Percentiles rank a stretch among this genome's conserved stretches.
Evolutionary conservation across 108 stramenopile species (phyloP).

Genomic region (Cyclotella sp.): DNA sequence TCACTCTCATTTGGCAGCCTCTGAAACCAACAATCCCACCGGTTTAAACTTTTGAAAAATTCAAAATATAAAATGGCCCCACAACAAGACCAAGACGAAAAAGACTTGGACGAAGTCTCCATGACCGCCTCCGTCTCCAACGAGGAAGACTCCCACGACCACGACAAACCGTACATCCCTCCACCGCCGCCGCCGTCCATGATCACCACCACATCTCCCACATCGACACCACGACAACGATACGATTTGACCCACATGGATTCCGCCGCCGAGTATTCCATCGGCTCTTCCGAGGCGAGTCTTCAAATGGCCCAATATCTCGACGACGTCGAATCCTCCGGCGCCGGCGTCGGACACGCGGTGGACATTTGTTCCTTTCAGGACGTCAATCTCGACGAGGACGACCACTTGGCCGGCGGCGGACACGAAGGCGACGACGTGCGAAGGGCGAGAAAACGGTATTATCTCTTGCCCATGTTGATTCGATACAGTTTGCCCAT

Average conservation of each 20-base stretch:
- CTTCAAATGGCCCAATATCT: constrained; percentile 33
- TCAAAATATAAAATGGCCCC: neutral
- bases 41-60: no score
- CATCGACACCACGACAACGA: neutral
- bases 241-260: constrained; percentile 5
- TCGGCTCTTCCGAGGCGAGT: constrained; percentile 1
- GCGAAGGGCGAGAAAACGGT: constrained; percentile 18
- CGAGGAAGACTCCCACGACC: neutral
- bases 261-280: constrained; percentile 4
- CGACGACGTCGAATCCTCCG: constrained; percentile 20
- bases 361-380: constrained; percentile 17
- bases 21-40: no score
- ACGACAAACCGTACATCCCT: no score
- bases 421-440: neutral
- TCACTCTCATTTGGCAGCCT: no score
- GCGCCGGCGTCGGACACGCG: neutral
- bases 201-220: no score
- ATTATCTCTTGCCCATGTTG: constrained; percentile 33
- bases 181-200: no score
- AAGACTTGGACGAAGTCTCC: neutral
- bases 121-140: neutral
- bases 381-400: constrained; percentile 21
- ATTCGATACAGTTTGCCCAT: constrained; percentile 17
- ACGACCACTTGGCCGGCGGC: neutral
- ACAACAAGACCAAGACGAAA: neutral